A percentile compares a stretch with the other conserved stretches of the same genome.
phyloP scores from a whole-genome alignment of 2,329 filamentous ascomycete species.

The Aspergillus fumigatiaffinis region DNA sequence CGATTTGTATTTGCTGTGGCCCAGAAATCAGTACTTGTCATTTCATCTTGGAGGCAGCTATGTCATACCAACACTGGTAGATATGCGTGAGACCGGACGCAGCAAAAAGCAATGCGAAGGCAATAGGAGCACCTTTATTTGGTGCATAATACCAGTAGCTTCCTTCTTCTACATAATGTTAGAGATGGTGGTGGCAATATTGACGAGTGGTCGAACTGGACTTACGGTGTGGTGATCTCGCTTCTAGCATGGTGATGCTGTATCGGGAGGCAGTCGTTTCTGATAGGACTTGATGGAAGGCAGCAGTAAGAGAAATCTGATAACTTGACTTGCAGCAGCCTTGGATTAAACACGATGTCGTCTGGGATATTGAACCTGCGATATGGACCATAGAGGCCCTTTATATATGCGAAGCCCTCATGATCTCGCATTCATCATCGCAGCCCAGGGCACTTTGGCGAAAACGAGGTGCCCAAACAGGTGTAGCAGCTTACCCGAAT shows the following conservation, averaged over 20 bases:
- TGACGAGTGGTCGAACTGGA: neutral
- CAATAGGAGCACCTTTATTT: slow-evolving; percentile 39
- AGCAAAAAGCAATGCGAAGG: slow-evolving; percentile 39
- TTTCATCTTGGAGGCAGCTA: neutral
- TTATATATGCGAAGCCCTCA: neutral
- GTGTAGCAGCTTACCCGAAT: slow-evolving; percentile 2
- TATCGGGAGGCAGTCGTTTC: neutral
- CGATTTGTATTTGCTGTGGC: slow-evolving; percentile 34
- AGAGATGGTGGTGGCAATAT: neutral
- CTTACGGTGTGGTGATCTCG: slow-evolving; percentile 26
- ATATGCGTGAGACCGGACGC: slow-evolving; percentile 35
- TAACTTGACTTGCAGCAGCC: neutral
- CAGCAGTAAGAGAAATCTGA: neutral
- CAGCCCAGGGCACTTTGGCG: slow-evolving; percentile 10
- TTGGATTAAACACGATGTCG: neutral
- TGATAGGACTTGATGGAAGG: neutral
- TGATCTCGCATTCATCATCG: neutral
- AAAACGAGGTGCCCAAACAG: slow-evolving; percentile 18
- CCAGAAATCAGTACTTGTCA: slow-evolving; percentile 2
- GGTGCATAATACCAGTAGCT: slow-evolving; percentile 41
- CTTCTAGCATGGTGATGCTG: slow-evolving; percentile 13
- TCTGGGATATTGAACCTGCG: neutral
- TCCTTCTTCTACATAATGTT: slow-evolving; percentile 24
- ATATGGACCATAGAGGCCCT: neutral
- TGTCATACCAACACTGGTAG: slow-evolving; percentile 35